These are phyloP conservation scores for Coemansia sp. DNA, from an alignment of 192 early-diverging fungal species.

Conservation along the genomic window DNA sequence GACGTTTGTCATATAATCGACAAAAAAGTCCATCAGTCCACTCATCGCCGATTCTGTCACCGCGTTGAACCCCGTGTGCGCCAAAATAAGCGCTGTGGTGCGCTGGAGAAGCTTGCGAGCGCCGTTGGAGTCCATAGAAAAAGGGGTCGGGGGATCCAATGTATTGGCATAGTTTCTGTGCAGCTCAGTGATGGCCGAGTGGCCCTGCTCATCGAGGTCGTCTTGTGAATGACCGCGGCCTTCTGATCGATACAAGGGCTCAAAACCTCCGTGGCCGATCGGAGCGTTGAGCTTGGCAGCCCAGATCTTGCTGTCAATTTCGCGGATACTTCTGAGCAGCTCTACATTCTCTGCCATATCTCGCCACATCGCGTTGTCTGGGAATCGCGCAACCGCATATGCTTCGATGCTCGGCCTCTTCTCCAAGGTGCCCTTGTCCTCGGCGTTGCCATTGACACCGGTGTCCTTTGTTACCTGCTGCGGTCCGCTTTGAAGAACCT, in stretches of 20 bases:
- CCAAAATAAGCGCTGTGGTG: slow-evolving; percentile 61
- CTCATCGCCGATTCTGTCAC: slow-evolving; percentile 60
- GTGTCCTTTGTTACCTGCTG: background rate
- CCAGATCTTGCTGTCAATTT: slow-evolving; percentile 59
- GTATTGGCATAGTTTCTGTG: slow-evolving; percentile 28
- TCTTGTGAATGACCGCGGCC: no score
- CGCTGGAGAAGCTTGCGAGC: slow-evolving; percentile 62
- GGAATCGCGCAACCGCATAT: slow-evolving; percentile 38
- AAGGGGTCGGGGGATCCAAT: slow-evolving; percentile 38
- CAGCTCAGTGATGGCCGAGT: slow-evolving; percentile 8
- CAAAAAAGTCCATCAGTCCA: slow-evolving; percentile 72
- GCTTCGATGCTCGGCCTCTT: slow-evolving; percentile 28
- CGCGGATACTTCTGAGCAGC: slow-evolving; percentile 53
- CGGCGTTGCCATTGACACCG: background rate
- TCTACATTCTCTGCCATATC: slow-evolving; percentile 54
- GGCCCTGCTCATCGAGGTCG: slow-evolving; percentile 3
- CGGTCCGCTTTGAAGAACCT: background rate
- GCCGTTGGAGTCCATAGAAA: slow-evolving; percentile 55
- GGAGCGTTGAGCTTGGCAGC: slow-evolving; percentile 52
- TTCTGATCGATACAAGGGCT: no score
- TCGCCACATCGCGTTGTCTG: slow-evolving; percentile 45
- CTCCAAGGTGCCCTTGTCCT: background rate
- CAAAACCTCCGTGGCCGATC: slow-evolving; percentile 25
- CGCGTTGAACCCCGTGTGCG: slow-evolving; percentile 91
- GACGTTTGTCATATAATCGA: slow-evolving; percentile 78